Evolutionary conservation across 2,329 filamentous ascomycete species (phyloP).

Genomic region (Hypoxylon sp.): DNA sequence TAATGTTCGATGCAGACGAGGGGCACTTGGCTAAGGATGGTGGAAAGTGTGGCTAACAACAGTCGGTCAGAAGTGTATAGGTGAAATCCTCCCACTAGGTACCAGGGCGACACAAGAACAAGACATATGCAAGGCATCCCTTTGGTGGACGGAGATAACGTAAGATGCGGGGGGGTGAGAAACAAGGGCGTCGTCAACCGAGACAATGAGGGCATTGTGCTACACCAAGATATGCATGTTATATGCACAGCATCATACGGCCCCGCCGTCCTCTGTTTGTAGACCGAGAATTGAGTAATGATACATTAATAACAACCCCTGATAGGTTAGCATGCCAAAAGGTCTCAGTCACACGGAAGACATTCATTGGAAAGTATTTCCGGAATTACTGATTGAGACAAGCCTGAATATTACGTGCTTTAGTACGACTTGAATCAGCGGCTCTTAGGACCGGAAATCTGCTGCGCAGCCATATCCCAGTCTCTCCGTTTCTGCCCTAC

Average conservation of each 20-base stretch:
- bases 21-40: not conserved
- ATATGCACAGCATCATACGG: constrained; percentile 9
- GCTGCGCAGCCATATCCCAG: not conserved
- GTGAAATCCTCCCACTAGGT: not conserved
- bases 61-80: not conserved
- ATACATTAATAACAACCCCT: too few species aligned
- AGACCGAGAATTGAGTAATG: not conserved
- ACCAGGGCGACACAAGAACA: not conserved
- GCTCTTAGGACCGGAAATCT: not conserved
- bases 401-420: not conserved
- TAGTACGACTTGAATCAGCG: not conserved
- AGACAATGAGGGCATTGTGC: not conserved
- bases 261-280: not conserved
- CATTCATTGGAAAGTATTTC: not conserved
- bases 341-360: not conserved
- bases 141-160: not conserved
- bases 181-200: constrained; percentile 4
- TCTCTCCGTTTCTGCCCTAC: not conserved
- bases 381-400: not conserved
- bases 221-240: constrained; percentile 7
- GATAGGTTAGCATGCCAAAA: not conserved
- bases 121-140: not conserved
- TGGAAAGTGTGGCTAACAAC: constrained; percentile 9
- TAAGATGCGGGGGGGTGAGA: constrained; percentile 15
- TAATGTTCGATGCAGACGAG: not conserved